Percentiles rank a stretch among this genome's conserved stretches.
phyloP scores from a whole-genome alignment of 1,284 basidiomycete species.

The Tetrapyrgos nigripes region DNA sequence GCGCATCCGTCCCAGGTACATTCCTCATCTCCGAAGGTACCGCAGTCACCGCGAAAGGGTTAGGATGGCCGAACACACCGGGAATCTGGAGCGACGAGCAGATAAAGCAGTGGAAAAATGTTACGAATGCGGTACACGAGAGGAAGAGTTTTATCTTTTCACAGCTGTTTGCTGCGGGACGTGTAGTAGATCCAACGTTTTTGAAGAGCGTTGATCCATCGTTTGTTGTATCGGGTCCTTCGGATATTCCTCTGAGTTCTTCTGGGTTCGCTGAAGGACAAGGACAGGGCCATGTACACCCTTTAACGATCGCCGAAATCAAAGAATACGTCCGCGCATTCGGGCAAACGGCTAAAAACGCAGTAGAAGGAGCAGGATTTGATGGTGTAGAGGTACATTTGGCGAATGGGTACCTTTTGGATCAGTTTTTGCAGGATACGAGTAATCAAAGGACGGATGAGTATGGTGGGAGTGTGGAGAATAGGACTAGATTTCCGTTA shows the following conservation, averaged over 20 bases:
- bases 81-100: conserved; percentile 29
- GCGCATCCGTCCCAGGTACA: conserved; percentile 33
- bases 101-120: conserved; percentile 26
- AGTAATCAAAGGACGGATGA: conserved; percentile 53
- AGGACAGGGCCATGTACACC: conserved; percentile 33
- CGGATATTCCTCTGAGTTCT: conserved; percentile 38
- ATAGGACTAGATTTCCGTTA: conserved; percentile 50
- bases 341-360: conserved; percentile 38
- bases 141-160: conserved; percentile 2
- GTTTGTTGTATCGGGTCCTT: conserved; percentile 38
- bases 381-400: conserved; percentile 45
- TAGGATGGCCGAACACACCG: conserved; percentile 19
- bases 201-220: background rate
- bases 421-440: conserved; percentile 42
- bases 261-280: too few species aligned
- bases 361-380: conserved; percentile 43
- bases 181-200: background rate
- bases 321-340: conserved; percentile 38
- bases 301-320: conserved; percentile 39
- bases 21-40: conserved; percentile 15
- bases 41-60: background rate
- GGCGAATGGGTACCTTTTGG: conserved; percentile 42
- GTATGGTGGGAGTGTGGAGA: conserved; percentile 55
- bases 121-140: conserved; percentile 27
- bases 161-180: conserved; percentile 6